Conservation (phyloP, 2,329 filamentous ascomycete genomes). For the Botrytis cinerea region DNA sequence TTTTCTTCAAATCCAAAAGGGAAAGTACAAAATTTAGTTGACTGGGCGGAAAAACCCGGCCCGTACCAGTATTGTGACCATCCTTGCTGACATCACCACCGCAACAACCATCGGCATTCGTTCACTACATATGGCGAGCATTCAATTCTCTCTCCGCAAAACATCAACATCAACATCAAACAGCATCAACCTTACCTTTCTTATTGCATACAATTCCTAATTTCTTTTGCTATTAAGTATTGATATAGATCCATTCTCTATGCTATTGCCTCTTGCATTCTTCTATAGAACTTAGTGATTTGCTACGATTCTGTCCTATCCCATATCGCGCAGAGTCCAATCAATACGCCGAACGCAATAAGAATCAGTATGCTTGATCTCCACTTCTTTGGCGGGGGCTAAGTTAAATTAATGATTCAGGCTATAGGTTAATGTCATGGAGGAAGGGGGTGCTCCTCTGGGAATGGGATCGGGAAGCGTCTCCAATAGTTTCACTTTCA, state of each 20-base stretch:
- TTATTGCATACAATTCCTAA: conserved; percentile 8
- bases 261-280: neutral
- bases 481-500: conserved; percentile 37
- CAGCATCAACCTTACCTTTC: neutral
- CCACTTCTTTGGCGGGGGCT: neutral
- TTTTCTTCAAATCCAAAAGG: conserved; percentile 16
- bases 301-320: conserved; percentile 11
- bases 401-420: neutral
- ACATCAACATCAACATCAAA: conserved; percentile 2
- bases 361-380: conserved; percentile 10
- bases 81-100: conserved; percentile 17
- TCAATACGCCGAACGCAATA: neutral
- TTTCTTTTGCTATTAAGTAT: conserved; percentile 1
- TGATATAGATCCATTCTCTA: neutral
- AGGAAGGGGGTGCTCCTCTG: conserved; percentile 17
- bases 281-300: conserved; percentile 7
- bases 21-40: conserved; percentile 19
- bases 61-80: neutral
- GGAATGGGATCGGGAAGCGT: conserved; percentile 5
- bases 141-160: neutral
- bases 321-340: neutral
- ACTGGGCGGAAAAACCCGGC: conserved; percentile 18
- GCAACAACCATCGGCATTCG: neutral
- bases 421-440: conserved; percentile 14
- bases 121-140: neutral